Evolutionary conservation across 805 yeast species (phyloP).

Genomic region (Candida rishiriensis): DNA sequence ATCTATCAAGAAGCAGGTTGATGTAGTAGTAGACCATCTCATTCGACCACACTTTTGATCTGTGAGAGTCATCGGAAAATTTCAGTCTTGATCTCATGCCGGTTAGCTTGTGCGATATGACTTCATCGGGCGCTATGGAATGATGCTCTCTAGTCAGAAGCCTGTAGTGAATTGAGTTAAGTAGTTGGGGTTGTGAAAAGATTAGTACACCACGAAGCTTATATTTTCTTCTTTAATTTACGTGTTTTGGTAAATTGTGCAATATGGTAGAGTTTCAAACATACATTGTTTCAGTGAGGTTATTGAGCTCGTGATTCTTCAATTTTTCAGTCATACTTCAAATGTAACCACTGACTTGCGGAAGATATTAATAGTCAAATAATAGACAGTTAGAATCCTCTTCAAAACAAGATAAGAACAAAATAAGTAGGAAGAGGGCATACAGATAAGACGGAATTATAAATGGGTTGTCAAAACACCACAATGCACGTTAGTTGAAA

Average conservation of each 20-base stretch:
- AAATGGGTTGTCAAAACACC: no score
- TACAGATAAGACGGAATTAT: no score
- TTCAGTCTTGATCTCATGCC: slow-evolving; percentile 24
- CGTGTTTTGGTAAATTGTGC: neutral
- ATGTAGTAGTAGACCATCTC: slow-evolving; percentile 28
- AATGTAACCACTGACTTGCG: no score
- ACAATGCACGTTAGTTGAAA: neutral
- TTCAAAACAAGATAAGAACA: neutral
- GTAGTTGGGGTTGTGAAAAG: neutral
- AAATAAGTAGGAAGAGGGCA: neutral
- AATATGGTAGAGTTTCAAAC: neutral
- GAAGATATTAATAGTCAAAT: no score
- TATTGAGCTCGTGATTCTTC: no score
- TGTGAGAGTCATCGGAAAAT: slow-evolving; percentile 26
- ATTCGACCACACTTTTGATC: slow-evolving; percentile 22
- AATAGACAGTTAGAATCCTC: no score
- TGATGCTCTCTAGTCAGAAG: slow-evolving; percentile 21
- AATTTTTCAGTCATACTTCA: no score
- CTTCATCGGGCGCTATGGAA: slow-evolving; percentile 23
- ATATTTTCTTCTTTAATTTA: slow-evolving; percentile 1
- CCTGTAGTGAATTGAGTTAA: slow-evolving; percentile 4
- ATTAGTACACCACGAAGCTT: slow-evolving; percentile 18
- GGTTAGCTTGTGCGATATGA: slow-evolving; percentile 19
- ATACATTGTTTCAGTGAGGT: neutral
- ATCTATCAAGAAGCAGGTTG: slow-evolving; percentile 26